Conservation (phyloP, 208 protist species). For the Trypanosoma grayi region DNA sequence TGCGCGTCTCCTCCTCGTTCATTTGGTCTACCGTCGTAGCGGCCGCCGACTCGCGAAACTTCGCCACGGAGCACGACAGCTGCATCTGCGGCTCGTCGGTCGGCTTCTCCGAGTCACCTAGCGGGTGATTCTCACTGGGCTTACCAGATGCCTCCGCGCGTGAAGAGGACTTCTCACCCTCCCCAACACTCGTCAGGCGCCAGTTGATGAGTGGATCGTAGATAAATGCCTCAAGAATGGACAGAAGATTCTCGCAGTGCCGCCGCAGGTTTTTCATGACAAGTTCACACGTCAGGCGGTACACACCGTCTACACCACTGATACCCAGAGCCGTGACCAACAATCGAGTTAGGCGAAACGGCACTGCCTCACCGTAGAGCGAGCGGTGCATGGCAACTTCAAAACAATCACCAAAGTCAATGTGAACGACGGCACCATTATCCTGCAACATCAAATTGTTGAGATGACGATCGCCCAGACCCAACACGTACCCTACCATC, state of each 20-base stretch:
- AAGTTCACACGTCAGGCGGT: slow-evolving; percentile 96
- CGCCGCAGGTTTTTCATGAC: slow-evolving; percentile 98
- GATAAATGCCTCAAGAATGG: slow-evolving; percentile 99
- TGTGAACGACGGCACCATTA: slow-evolving; percentile 98
- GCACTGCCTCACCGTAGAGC: slow-evolving; percentile 99
- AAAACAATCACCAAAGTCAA: slow-evolving; percentile 99
- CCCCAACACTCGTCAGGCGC: slow-evolving; percentile 86
- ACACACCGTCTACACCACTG: slow-evolving; percentile 98
- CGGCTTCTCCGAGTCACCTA: slow-evolving; percentile 11
- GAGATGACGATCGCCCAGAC: slow-evolving; percentile 99
- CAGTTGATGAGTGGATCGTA: slow-evolving; percentile 99
- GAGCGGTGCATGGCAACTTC: slow-evolving; percentile 99
- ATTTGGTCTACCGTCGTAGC: slow-evolving; percentile 14
- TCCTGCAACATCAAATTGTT: slow-evolving; percentile 99
- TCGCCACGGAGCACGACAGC: slow-evolving; percentile 70
- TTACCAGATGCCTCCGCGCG: neutral
- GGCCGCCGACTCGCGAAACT: slow-evolving; percentile 25
- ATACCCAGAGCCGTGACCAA: slow-evolving; percentile 98
- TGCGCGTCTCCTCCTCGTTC: slow-evolving; percentile 71
- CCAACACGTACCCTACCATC: slow-evolving; percentile 98
- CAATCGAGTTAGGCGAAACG: slow-evolving; percentile 99
- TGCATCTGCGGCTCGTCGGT: slow-evolving; percentile 55
- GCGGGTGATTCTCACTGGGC: neutral
- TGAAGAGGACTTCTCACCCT: slow-evolving; percentile 28
- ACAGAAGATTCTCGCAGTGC: slow-evolving; percentile 98